Base-by-base conservation (phyloP, 129 eudicot species). In the Flaveria robusta region DNA sequence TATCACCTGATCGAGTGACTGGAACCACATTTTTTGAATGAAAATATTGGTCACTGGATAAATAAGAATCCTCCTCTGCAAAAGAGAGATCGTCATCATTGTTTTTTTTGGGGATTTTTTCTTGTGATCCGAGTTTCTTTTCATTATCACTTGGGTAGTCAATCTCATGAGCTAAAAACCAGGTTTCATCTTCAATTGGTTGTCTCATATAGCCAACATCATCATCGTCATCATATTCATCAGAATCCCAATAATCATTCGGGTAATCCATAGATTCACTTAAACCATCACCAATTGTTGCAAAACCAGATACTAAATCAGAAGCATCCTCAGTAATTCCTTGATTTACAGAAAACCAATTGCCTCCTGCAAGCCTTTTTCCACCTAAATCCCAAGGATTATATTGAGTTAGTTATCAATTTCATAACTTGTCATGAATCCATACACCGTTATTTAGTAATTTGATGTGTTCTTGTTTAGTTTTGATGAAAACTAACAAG, bases 81-180 rank as follows among this genome's bases (percentile, higher is more conserved):
- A 91, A 91, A 2, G 99, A 95, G 75, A 89, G 97, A 72, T 95
- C 90, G 42, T 91, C 99, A 22, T 91, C 99, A 66, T 89, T 95
- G 31, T 79, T 87, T 85, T 91, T 91, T 84, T 66, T 82, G 55
- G 84, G 87, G 27, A 72, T 75, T 79, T 80, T 87, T 87, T 87
- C 96, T 84, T 91, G 92, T 39, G 83, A 81, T 66, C 84, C 87
- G 16, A 96, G 85, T 75, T 89, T 95, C 86, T 95, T 95, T 78
- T 91, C 97, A 46, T 85, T 91, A 81, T 95, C 99, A 77, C 97
- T 95, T 42, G 97, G 97, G 79, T 95, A 91, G 80, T 95, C 97
- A 56, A 95, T 88, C 86, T 95, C 97, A 76, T 95, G 99, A 31
- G 99, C 99, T 74, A 95, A 79, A 89, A 95, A 95, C 99, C 99